Percentiles rank a stretch among this genome's conserved stretches.
These are phyloP conservation scores for Fusarium metavorans DNA, from an alignment of 2,329 filamentous ascomycete genomes.

Conservation along the genomic window DNA sequence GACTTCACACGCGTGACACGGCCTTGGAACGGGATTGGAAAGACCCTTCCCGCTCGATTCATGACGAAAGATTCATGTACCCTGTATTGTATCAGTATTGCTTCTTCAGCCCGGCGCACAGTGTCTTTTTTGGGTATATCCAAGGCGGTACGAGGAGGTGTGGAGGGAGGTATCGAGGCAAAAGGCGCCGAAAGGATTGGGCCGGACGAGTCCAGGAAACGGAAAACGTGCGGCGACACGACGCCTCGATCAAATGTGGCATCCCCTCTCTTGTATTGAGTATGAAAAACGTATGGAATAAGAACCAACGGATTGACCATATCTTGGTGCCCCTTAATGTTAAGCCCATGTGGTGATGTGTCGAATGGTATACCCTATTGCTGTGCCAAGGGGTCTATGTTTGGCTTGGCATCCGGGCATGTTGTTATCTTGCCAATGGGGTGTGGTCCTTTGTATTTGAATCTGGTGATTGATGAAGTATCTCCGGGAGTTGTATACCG, in stretches of 20 bases:
- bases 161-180: constrained; percentile 14
- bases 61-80: constrained; percentile 32
- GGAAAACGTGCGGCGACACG: constrained; percentile 42
- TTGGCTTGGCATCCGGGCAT: not conserved
- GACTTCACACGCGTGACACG: constrained; percentile 36
- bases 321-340: not conserved
- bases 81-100: constrained; percentile 49
- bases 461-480: not conserved
- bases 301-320: constrained; percentile 21
- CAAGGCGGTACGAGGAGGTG: constrained; percentile 19
- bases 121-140: constrained; percentile 42
- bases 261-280: constrained; percentile 56
- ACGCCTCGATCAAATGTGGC: constrained; percentile 47
- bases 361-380: not conserved
- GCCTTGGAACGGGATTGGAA: constrained; percentile 16
- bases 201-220: constrained; percentile 19
- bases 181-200: constrained; percentile 21
- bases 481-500: not conserved
- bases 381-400: not conserved
- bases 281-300: constrained; percentile 37
- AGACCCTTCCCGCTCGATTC: constrained; percentile 13
- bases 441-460: not conserved
- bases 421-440: not conserved
- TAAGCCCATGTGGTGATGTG: not conserved
- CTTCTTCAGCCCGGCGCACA: constrained; percentile 53